Percentiles rank a stretch among this genome's conserved stretches.
These are phyloP conservation scores for Letharia columbiana DNA, from an alignment of 495 filamentous ascomycete genomes.

Conservation along the genomic window DNA sequence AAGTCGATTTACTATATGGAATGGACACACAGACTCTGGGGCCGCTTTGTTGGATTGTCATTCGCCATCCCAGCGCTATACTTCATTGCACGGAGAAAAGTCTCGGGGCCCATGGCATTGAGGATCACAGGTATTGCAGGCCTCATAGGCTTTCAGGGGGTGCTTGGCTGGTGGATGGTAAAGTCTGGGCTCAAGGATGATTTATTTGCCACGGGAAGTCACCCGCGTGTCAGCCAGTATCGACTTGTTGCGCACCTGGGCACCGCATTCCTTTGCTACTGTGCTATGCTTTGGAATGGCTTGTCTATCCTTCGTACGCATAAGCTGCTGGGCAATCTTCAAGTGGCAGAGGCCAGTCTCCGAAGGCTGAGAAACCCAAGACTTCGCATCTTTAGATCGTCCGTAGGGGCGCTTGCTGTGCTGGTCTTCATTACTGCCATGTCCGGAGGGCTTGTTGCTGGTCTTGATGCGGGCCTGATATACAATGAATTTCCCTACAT, in stretches of 20 bases:
- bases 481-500: slow-evolving; percentile 98
- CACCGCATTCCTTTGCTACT: slow-evolving; percentile 82
- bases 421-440: slow-evolving; percentile 85
- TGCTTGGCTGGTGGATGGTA: slow-evolving; percentile 99
- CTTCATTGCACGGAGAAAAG: slow-evolving; percentile 74
- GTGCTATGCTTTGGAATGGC: slow-evolving; percentile 89
- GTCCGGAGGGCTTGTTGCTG: slow-evolving; percentile 88
- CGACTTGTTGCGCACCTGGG: slow-evolving; percentile 82
- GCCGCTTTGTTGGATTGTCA: slow-evolving; percentile 80
- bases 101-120: slow-evolving; percentile 65
- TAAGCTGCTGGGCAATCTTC: slow-evolving; percentile 54
- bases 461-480: slow-evolving; percentile 89
- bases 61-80: slow-evolving; percentile 83
- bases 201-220: slow-evolving; percentile 79
- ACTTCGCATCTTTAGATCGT: slow-evolving; percentile 63
- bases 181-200: slow-evolving; percentile 92
- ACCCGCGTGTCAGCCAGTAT: slow-evolving; percentile 91
- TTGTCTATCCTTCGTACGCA: slow-evolving; percentile 72
- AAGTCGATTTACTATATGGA: slow-evolving; percentile 99
- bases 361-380: slow-evolving; percentile 52
- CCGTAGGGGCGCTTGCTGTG: slow-evolving; percentile 58
- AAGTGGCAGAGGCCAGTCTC: slow-evolving; percentile 46
- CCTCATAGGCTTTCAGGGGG: slow-evolving; percentile 90
- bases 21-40: slow-evolving; percentile 95
- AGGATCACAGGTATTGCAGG: slow-evolving; percentile 75